Conservation (phyloP, 2,329 filamentous ascomycete species). For the Cyanodermella asteris region DNA sequence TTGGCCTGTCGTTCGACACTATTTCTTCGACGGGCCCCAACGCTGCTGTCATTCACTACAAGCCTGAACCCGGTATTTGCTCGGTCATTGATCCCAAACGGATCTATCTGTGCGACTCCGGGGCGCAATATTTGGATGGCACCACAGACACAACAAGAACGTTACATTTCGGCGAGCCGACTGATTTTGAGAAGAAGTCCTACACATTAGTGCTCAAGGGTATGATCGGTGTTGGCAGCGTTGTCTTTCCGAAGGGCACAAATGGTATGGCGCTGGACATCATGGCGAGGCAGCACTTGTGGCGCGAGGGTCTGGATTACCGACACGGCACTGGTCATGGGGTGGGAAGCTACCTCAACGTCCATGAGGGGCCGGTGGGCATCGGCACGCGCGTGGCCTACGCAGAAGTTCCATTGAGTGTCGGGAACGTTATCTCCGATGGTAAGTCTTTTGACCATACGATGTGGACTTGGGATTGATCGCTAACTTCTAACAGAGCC, state of each 20-base stretch:
- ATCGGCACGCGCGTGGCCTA: conserved; percentile 85
- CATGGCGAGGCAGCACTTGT: conserved; percentile 74
- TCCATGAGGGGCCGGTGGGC: conserved; percentile 91
- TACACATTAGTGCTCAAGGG: conserved; percentile 93
- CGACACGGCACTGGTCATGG: conserved; percentile 92
- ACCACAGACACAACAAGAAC: conserved; percentile 93
- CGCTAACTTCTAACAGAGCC: conserved; percentile 42
- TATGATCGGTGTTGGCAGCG: conserved; percentile 67
- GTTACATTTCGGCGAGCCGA: conserved; percentile 72
- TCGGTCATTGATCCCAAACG: conserved; percentile 61
- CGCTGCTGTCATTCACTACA: conserved; percentile 90
- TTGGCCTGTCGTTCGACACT: conserved; percentile 80
- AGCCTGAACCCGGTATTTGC: conserved; percentile 63
- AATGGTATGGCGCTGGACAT: conserved; percentile 81
- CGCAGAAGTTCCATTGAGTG: conserved; percentile 65
- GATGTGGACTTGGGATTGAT: not conserved
- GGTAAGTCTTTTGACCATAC: conserved; percentile 17
- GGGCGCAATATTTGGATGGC: conserved; percentile 86
- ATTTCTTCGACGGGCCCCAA: conserved; percentile 89
- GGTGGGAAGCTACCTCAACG: conserved; percentile 84
- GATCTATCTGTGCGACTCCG: conserved; percentile 90
- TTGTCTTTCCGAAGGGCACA: conserved; percentile 83
- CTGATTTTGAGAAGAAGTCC: conserved; percentile 61
- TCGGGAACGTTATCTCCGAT: conserved; percentile 91
- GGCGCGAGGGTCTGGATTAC: conserved; percentile 85